Percentiles rank a stretch among this genome's conserved stretches.
phyloP scores from a whole-genome alignment of 306 rosid species.

The Quercus berberidifolia region DNA sequence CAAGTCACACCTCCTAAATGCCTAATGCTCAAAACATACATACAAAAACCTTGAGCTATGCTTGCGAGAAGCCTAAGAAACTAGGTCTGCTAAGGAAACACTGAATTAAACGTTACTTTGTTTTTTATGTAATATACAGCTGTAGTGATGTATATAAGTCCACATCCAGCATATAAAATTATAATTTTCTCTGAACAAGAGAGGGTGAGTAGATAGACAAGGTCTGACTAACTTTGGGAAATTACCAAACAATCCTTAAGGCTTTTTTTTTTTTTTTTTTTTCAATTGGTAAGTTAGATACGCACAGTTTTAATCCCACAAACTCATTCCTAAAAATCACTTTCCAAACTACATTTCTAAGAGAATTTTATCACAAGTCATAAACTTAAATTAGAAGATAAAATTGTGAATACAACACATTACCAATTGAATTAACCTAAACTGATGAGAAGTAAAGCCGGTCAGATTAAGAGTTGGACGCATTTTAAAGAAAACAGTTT shows the following conservation, averaged over 20 bases:
- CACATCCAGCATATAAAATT: neutral
- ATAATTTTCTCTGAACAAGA: neutral
- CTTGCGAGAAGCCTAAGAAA: neutral
- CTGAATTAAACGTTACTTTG: neutral
- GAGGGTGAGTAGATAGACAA: neutral
- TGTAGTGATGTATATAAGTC: neutral
- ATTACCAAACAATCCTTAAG: no score
- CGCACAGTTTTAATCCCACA: no score
- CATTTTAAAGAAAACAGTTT: constrained; percentile 70
- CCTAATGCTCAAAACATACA: neutral
- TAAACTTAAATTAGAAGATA: neutral
- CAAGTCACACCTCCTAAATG: neutral
- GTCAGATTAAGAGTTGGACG: constrained; percentile 72
- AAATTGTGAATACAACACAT: constrained; percentile 8
- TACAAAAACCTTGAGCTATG: neutral
- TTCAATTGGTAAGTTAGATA: no score
- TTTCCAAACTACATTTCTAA: neutral
- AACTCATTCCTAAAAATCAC: no score
- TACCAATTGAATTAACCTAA: constrained; percentile 80
- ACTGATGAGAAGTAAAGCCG: constrained; percentile 84
- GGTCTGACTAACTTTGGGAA: neutral
- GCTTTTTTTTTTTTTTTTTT: no score
- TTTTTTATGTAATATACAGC: neutral
- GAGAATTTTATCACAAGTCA: neutral
- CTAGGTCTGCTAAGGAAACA: neutral